Conservation (phyloP, 306 rosid species). For the Potentilla sterilis region DNA sequence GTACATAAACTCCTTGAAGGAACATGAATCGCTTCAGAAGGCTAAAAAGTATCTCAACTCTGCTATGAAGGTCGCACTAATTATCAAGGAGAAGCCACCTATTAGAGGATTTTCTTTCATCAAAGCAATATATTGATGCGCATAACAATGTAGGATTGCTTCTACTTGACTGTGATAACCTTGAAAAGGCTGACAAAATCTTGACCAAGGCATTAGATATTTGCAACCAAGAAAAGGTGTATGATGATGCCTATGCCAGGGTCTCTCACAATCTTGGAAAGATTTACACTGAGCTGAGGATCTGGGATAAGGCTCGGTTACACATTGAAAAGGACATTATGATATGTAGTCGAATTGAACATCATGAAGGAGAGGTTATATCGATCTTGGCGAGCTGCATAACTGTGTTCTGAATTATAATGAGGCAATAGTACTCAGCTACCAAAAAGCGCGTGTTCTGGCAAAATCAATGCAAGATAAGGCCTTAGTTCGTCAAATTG, state of each 20-base stretch:
- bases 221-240: conserved; percentile 75
- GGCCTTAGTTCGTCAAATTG: conserved; percentile 57
- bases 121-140: conserved; percentile 77
- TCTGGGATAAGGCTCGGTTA: conserved; percentile 61
- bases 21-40: conserved; percentile 55
- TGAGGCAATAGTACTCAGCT: conserved; percentile 55
- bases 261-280: conserved; percentile 86
- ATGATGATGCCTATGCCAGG: conserved; percentile 67
- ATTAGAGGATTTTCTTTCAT: conserved; percentile 42
- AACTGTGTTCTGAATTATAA: conserved; percentile 67
- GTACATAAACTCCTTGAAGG: conserved; percentile 50
- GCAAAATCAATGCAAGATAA: conserved; percentile 79
- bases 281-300: conserved; percentile 68
- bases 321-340: conserved; percentile 60
- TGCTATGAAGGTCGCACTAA: conserved; percentile 66
- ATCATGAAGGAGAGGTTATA: conserved; percentile 76
- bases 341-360: conserved; percentile 71
- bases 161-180: conserved; percentile 76
- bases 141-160: conserved; percentile 83
- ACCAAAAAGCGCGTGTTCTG: conserved; percentile 52
- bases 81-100: conserved; percentile 61
- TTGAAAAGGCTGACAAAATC: conserved; percentile 57
- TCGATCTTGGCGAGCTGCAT: conserved; percentile 75
- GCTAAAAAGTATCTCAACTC: conserved; percentile 72
- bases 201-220: conserved; percentile 53